These are phyloP conservation scores for Phytophthora nicotianae DNA, from an alignment of 352 stramenopile species.

Conservation along the genomic window DNA sequence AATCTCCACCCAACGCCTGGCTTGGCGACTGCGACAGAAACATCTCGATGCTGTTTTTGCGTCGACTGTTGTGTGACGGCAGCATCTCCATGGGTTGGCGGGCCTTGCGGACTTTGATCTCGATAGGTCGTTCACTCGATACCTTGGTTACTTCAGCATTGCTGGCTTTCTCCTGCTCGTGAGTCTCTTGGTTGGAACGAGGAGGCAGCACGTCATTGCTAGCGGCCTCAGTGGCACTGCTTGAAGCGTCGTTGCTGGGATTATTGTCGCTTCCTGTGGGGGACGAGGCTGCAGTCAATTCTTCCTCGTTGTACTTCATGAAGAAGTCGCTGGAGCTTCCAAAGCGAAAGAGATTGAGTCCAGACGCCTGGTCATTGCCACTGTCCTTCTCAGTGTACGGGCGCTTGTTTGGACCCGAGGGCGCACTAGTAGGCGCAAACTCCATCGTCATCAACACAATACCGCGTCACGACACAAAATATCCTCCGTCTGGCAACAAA, in stretches of 20 bases:
- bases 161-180: constrained; percentile 20
- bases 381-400: constrained; percentile 20
- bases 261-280: constrained; percentile 22
- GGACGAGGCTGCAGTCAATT: constrained; percentile 9
- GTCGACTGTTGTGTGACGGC: constrained; percentile 40
- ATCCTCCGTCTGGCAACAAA: constrained; percentile 3
- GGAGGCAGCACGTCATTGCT: constrained; percentile 45
- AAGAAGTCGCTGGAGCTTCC: constrained; percentile 54
- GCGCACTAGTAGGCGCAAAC: constrained; percentile 25
- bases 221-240: not conserved
- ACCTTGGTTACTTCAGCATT: not conserved
- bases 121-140: constrained; percentile 12
- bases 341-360: constrained; percentile 56
- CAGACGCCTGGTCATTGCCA: not conserved
- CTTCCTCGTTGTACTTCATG: constrained; percentile 54
- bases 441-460: constrained; percentile 36
- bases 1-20: constrained; percentile 76
- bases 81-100: constrained; percentile 34
- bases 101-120: constrained; percentile 28
- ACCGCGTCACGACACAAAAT: not conserved
- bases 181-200: constrained; percentile 48
- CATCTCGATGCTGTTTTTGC: constrained; percentile 90
- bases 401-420: constrained; percentile 9
- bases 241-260: not conserved
- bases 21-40: constrained; percentile 86